Conservation (phyloP, 345 rosid species). For the Raphanus sativus region DNA sequence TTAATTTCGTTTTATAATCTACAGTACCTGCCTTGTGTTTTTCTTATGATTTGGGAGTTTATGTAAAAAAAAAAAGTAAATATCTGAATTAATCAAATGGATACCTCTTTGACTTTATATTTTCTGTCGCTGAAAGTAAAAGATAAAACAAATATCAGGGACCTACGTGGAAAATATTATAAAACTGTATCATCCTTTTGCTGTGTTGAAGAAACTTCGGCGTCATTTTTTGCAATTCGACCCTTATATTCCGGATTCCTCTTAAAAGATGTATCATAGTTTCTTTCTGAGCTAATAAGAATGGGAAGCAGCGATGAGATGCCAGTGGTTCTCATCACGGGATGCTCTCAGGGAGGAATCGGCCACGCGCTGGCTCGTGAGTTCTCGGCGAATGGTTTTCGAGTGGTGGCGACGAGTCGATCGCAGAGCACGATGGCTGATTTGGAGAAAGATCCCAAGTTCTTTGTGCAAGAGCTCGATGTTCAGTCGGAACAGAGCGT, state of each 20-base stretch:
- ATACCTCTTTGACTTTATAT: constrained; percentile 7
- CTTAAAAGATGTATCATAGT: neutral
- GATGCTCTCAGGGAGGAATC: constrained; percentile 87
- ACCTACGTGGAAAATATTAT: neutral
- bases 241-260: constrained; percentile 12
- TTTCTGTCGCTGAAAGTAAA: constrained; percentile 20
- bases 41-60: neutral
- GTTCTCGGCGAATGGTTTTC: constrained; percentile 66
- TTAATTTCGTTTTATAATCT: constrained; percentile 12
- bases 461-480: constrained; percentile 70
- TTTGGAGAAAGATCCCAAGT: constrained; percentile 60
- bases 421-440: constrained; percentile 63
- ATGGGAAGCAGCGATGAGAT: constrained; percentile 45
- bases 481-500: constrained; percentile 74
- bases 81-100: constrained; percentile 12
- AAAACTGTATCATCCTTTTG: constrained; percentile 14
- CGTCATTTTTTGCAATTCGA: constrained; percentile 21
- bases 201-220: constrained; percentile 16
- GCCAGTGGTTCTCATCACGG: constrained; percentile 78
- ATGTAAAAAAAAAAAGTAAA: constrained; percentile 4
- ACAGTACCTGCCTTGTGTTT: neutral
- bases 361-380: constrained; percentile 82
- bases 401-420: constrained; percentile 80
- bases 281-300: neutral
- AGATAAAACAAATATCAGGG: constrained; percentile 7